These are phyloP conservation scores for Blastocystis sp. DNA, from an alignment of 352 stramenopile species.

Conservation along the genomic window DNA sequence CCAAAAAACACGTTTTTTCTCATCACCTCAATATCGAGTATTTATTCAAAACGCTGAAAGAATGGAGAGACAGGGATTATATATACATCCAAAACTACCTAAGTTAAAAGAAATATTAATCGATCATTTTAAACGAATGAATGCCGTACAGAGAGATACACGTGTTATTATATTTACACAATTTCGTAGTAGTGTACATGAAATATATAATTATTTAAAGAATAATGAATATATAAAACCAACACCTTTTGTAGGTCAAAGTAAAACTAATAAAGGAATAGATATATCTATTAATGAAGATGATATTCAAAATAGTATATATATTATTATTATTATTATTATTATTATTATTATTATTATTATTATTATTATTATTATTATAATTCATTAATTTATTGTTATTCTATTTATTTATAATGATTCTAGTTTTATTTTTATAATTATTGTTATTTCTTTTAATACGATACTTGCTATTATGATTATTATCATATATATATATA, in stretches of 20 bases:
- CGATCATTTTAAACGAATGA: conserved; percentile 52
- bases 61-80: not conserved
- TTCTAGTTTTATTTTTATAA: not conserved
- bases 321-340: not conserved
- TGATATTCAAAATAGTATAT: not conserved
- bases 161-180: conserved; percentile 91
- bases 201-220: conserved; percentile 58
- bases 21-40: too few relatives aligned
- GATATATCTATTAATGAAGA: not conserved
- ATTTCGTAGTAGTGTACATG: conserved; percentile 71
- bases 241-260: conserved; percentile 74
- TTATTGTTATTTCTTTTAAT: too few relatives aligned
- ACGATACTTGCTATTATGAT: too few relatives aligned
- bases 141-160: conserved; percentile 48
- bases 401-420: not conserved
- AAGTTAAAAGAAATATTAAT: conserved; percentile 54
- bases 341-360: not conserved
- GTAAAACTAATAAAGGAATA: conserved; percentile 38
- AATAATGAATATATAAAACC: conserved; percentile 27
- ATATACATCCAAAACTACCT: conserved; percentile 56
- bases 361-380: not conserved
- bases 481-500: too few relatives aligned
- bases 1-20: too few relatives aligned
- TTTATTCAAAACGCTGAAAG: not conserved
- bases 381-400: not conserved